Evolutionary conservation across 2,329 filamentous ascomycete species (phyloP), one percentile per base, ranked within the genome.

Genomic region (Arthroderma sp.): DNA sequence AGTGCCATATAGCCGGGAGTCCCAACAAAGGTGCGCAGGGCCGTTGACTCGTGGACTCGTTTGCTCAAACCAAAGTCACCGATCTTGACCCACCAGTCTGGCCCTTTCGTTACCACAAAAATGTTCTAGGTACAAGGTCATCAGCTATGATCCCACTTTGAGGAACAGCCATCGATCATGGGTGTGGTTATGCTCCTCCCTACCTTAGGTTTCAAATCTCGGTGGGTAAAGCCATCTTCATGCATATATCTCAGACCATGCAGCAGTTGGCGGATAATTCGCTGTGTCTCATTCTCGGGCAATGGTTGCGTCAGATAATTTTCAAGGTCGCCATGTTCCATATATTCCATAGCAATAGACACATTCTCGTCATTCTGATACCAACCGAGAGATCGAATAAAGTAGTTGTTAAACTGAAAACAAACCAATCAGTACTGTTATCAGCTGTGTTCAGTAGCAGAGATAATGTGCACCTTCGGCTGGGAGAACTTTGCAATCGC

Each of bases 261-360:
- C 0, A 63, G 43, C 3, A 66, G 32, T 47, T 68, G 64, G 5
- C 45, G 33, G 1, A 52, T 45, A 29, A 65, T 59, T 5, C 50
- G 29, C 40, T 55, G 50, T 8, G 53, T 53, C 36, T 63, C 57
- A 6, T 38, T 4, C 40, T 62, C 59, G 5, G 55, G 48, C 6
- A 60, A 43, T 4, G 44, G 36, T 1, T 11, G 15, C 3, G 11
- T 6, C 15, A 64, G 48, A 40, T 57, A 60, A 3, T 53, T 38
- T 6, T 60, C 52, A 2, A 68, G 51, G 50, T 66, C 58, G 3
- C 65, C 63, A 39, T 54, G 44, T 22, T 48, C 37, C 5, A 64
- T 48, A 46, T 62, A 68, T 45, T 68, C 65, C 62, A 68, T 66
- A 4, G 60, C 50, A 32, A 68, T 55, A 45, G 56, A 63, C 1